Percentiles rank a stretch among this genome's conserved stretches.
Evolutionary conservation across 352 stramenopile genomes (phyloP).

Genomic region (Proteromonas lacertae): DNA sequence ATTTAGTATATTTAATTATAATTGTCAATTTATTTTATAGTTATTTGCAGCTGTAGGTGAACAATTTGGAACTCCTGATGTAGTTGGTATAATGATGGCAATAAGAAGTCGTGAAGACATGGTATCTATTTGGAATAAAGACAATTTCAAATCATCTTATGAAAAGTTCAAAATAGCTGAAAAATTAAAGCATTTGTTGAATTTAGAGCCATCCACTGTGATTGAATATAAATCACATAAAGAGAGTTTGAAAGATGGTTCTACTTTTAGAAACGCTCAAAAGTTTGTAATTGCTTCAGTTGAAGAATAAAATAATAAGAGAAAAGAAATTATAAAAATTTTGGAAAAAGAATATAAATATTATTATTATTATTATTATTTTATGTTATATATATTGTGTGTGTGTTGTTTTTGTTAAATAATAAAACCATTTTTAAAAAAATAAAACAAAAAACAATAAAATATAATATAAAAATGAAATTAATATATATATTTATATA

Average conservation of each 20-base stretch:
- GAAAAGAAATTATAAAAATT: no score
- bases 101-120: constrained; percentile 66
- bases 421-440: no score
- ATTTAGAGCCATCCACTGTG: constrained; percentile 58
- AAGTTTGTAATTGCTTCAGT: constrained; percentile 39
- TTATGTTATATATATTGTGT: no score
- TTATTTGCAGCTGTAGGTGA: constrained; percentile 52
- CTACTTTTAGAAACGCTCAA: constrained; percentile 59
- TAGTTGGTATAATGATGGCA: constrained; percentile 56
- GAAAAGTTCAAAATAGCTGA: constrained; percentile 20
- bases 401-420: no score
- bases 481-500: no score
- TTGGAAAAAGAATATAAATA: no score
- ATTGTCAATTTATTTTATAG: no score
- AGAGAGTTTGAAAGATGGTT: constrained; percentile 57
- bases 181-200: constrained; percentile 62
- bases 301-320: no score
- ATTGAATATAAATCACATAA: constrained; percentile 73
- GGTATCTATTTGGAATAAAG: constrained; percentile 60
- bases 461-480: no score
- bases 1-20: no score
- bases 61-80: constrained; percentile 45
- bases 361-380: no score
- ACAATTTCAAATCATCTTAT: constrained; percentile 26
- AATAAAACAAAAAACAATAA: no score